Percentiles rank a stretch among this genome's conserved stretches.
Evolutionary conservation across 306 rosid genomes (phyloP).

Genomic region (Potentilla sterilis): DNA sequence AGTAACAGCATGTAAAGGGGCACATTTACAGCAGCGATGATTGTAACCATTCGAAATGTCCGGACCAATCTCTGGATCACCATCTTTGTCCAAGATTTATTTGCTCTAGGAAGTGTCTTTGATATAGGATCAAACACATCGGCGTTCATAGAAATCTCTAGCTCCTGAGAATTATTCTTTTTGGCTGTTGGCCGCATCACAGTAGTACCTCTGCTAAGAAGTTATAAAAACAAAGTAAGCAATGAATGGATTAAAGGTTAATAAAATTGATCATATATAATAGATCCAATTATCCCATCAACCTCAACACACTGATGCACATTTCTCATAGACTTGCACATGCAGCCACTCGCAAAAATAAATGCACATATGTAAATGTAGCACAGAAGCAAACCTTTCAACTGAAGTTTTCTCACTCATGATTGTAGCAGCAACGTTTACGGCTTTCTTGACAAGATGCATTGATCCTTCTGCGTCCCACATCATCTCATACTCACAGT

Average conservation of each 20-base stretch:
- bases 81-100: slow-evolving; percentile 50
- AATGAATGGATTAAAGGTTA: background rate
- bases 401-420: slow-evolving; percentile 41
- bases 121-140: slow-evolving; percentile 41
- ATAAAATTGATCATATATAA: background rate
- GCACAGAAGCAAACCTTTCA: slow-evolving; percentile 55
- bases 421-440: slow-evolving; percentile 31
- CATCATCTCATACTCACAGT: slow-evolving; percentile 73
- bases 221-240: slow-evolving; percentile 8
- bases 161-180: slow-evolving; percentile 45
- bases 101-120: slow-evolving; percentile 43
- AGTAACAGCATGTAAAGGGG: slow-evolving; percentile 78
- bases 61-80: slow-evolving; percentile 63
- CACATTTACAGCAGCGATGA: slow-evolving; percentile 72
- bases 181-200: slow-evolving; percentile 68
- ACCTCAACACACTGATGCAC: background rate
- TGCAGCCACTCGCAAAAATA: background rate
- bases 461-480: slow-evolving; percentile 85
- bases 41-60: slow-evolving; percentile 40
- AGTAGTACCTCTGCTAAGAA: slow-evolving; percentile 57
- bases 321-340: background rate
- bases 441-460: slow-evolving; percentile 79
- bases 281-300: background rate
- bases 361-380: background rate
- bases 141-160: slow-evolving; percentile 44